Evolutionary conservation across 2,329 filamentous ascomycete genomes (phyloP).

Genomic region (Arthroderma uncinatum): DNA sequence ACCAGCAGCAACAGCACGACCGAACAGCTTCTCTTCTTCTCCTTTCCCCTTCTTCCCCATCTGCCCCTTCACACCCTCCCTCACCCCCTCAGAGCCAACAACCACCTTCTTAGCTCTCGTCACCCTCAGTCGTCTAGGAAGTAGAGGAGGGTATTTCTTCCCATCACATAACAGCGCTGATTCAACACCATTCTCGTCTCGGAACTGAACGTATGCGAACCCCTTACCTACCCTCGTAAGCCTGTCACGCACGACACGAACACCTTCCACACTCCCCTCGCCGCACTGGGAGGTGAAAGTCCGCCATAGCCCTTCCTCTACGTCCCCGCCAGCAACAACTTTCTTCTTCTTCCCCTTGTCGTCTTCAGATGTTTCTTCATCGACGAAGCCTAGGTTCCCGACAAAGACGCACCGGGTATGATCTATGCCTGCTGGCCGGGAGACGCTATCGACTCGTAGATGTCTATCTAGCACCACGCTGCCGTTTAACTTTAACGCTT

Average conservation of each 20-base stretch:
- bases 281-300: slow-evolving; percentile 27
- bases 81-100: not conserved
- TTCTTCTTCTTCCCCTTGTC: slow-evolving; percentile 61
- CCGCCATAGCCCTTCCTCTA: slow-evolving; percentile 65
- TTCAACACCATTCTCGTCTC: slow-evolving; percentile 79
- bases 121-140: slow-evolving; percentile 80
- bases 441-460: slow-evolving; percentile 79
- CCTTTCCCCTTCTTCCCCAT: not conserved
- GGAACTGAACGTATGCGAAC: slow-evolving; percentile 95
- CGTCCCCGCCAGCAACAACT: slow-evolving; percentile 62
- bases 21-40: slow-evolving; percentile 28
- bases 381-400: slow-evolving; percentile 90
- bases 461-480: slow-evolving; percentile 75
- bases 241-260: slow-evolving; percentile 80
- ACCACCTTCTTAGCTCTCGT: not conserved
- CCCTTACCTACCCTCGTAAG: slow-evolving; percentile 91
- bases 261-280: slow-evolving; percentile 71
- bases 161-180: slow-evolving; percentile 77
- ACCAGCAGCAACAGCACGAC: slow-evolving; percentile 30
- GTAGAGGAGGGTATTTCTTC: slow-evolving; percentile 87
- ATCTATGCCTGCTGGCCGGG: slow-evolving; percentile 71
- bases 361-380: slow-evolving; percentile 63
- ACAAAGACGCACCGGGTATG: slow-evolving; percentile 90
- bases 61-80: not conserved
- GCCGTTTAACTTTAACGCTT: slow-evolving; percentile 71